These are phyloP conservation scores for Trichoderma orchidacearum DNA, from an alignment of 495 filamentous ascomycete species.

Conservation along the genomic window DNA sequence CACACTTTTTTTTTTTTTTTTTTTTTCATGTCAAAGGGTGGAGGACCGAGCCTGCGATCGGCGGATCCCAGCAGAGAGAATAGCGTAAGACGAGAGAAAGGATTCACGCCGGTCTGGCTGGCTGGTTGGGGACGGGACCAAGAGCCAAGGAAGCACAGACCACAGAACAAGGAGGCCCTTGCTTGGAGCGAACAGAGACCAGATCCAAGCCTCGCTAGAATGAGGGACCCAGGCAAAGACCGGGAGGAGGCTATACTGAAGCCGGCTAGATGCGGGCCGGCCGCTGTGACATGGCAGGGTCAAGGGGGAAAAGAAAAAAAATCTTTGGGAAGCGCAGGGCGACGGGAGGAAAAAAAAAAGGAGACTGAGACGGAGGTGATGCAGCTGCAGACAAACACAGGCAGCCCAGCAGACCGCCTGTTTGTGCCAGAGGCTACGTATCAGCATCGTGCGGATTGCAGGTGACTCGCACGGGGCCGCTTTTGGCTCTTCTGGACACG, in stretches of 20 bases:
- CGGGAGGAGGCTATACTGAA: neutral
- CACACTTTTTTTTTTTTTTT: too few relatives aligned
- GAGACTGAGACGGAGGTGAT: neutral
- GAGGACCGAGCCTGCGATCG: too few relatives aligned
- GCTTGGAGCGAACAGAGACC: neutral
- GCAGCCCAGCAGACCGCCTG: neutral
- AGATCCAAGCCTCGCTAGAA: neutral
- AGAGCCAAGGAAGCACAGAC: neutral
- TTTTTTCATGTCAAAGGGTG: too few relatives aligned
- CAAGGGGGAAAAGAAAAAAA: neutral
- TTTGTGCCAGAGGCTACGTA: neutral
- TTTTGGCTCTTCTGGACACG: neutral
- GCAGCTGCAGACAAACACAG: too few relatives aligned
- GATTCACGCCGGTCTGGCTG: neutral
- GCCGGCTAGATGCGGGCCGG: neutral
- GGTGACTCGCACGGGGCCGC: neutral
- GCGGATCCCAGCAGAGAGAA: neutral
- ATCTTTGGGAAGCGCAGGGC: neutral
- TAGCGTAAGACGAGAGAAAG: neutral
- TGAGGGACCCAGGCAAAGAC: too few relatives aligned
- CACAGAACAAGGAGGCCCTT: neutral
- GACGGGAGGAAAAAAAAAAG: neutral
- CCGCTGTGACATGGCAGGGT: neutral
- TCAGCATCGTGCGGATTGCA: neutral
- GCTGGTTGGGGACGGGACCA: too few relatives aligned